Conservation (phyloP, 768 basidiomycete species). For the Russula virescens region DNA sequence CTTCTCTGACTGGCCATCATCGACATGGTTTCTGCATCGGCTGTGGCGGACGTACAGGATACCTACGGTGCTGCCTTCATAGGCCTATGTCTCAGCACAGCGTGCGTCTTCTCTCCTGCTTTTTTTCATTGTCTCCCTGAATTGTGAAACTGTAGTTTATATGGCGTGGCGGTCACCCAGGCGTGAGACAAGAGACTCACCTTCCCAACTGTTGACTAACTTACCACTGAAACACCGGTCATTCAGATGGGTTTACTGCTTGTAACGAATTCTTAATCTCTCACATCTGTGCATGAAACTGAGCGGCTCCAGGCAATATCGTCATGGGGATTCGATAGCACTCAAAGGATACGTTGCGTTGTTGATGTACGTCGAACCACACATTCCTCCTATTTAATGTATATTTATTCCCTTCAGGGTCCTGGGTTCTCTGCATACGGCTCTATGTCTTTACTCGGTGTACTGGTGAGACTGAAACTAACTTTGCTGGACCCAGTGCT, state of each 20-base stretch:
- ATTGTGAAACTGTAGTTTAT: not conserved
- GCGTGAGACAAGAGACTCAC: not conserved
- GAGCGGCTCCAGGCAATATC: not conserved
- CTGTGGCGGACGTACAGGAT: not conserved
- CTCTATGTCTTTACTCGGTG: conserved; percentile 39
- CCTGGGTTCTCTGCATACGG: conserved; percentile 41
- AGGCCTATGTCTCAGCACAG: not conserved
- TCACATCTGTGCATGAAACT: not conserved
- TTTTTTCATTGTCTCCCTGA: not conserved
- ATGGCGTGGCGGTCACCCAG: not conserved
- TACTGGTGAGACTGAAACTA: conserved; percentile 38
- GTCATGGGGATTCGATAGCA: not conserved
- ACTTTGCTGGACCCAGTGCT: not conserved
- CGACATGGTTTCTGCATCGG: not conserved
- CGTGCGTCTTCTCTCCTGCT: not conserved
- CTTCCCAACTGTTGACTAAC: too few species aligned
- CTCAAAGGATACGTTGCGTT: not conserved
- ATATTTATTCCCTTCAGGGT: conserved; percentile 28
- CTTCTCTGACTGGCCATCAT: too few species aligned
- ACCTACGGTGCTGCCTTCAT: not conserved
- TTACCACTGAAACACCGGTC: too few species aligned
- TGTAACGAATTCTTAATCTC: not conserved
- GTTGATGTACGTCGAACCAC: not conserved
- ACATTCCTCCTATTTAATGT: not conserved
- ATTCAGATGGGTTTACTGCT: too few species aligned